Base-by-base conservation (phyloP, 2,329 filamentous ascomycete genomes). In the Paracoccidioides lutzii region DNA sequence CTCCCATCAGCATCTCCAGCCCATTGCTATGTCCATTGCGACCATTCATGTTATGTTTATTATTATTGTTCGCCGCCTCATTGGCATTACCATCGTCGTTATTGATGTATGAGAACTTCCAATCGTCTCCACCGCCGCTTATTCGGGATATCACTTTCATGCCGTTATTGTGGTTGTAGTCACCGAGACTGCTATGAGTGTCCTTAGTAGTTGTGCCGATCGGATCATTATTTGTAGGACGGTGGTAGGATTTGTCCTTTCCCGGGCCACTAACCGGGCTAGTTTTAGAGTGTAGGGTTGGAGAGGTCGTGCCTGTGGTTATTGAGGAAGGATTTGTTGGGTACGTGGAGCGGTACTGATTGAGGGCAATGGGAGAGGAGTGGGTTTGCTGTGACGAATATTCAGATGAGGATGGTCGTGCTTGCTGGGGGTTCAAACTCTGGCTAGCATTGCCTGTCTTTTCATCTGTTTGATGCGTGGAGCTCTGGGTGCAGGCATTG, bases 381-480 rank as follows among this genome's bases (percentile, higher is more conserved):
- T 38, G 52, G 42, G 33, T 12, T n/a, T 37, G 44, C 22, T 32
- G 32, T 40, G 53, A 50, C 10, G n/a, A 15, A 33, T 40, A 42
- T 9, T 38, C 43, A 9, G 43, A 33, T 22, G 46, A 49, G 46
- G n/a, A 37, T 37, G 32, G 14, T 49, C 12, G 32, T 49, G 46
- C 44, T 37, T 4, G 2, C 37, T 30, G 46, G 15, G 45, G 53
- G 22, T 33, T 46, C 33, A 35, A 12, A 43, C 5, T 41, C n/a
- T 35, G 22, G 49, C 28, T 32, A 10, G 22, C 3, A 37, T 8
- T 5, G 22, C 28, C 15, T 52, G 46, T n/a, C n/a, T 37, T 49
- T 35, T 55, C 52, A 14, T 57, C 55, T 22, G 35, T 33, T 43
- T 40, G 57, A 40, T 54, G 45, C 4, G 55, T 48, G 35, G 42